phyloP scores from a whole-genome alignment of 345 rosid species.

The Pelargonium nanum region DNA sequence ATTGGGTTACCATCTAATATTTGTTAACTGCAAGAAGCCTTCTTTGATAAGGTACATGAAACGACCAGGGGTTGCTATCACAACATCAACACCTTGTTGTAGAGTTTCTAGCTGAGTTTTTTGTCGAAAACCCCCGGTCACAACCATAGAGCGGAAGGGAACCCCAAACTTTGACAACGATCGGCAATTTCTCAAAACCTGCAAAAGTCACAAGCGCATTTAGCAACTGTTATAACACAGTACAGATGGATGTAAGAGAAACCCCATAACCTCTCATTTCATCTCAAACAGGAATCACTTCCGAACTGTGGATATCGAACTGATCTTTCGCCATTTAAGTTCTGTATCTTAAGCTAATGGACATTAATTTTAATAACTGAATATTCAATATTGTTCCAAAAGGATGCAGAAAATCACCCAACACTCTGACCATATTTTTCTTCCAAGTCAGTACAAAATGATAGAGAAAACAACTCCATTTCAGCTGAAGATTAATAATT shows the following conservation, averaged over 20 bases:
- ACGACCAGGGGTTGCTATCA: slow-evolving; percentile 96
- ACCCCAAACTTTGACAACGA: slow-evolving; percentile 71
- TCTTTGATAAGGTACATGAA: slow-evolving; percentile 67
- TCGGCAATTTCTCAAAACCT: slow-evolving; percentile 76
- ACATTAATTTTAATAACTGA: not conserved
- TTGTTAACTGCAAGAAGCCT: slow-evolving; percentile 51
- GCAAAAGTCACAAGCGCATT: slow-evolving; percentile 27
- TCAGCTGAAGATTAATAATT: not conserved
- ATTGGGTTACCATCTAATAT: slow-evolving; percentile 56
- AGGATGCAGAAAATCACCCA: not conserved
- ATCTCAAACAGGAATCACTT: not conserved
- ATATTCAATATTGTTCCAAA: not conserved
- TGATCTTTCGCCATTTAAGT: slow-evolving; percentile 2
- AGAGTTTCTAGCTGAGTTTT: slow-evolving; percentile 78
- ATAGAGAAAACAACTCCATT: not conserved
- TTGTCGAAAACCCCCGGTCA: slow-evolving; percentile 84
- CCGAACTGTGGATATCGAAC: not conserved
- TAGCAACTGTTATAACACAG: slow-evolving; percentile 12
- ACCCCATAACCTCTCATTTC: not conserved
- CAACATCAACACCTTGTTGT: slow-evolving; percentile 67
- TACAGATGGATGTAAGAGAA: slow-evolving; percentile 4
- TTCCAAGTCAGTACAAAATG: too few species aligned
- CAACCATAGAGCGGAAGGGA: slow-evolving; percentile 85
- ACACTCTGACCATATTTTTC: too few species aligned
- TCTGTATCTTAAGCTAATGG: not conserved